Evolutionary conservation across 345 rosid genomes (phyloP), one percentile per base, ranked within the genome.

Genomic region (Eucalyptus erythrocorys): DNA sequence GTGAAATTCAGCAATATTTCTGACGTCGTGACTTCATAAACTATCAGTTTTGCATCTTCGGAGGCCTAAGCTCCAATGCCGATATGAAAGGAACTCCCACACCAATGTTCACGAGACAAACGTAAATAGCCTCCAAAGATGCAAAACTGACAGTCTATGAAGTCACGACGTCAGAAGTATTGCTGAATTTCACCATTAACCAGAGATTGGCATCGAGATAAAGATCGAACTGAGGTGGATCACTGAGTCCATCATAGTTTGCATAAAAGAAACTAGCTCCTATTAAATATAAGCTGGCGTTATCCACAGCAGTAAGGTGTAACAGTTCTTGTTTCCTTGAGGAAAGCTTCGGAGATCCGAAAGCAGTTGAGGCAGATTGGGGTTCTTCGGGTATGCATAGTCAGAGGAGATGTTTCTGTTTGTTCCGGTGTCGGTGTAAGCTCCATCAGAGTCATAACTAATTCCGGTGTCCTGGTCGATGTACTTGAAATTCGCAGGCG

Each of bases 171-270:
- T 86, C 89, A 2, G 89, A 87, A 30, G 90, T 87, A 27, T 76
- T 86, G n/a, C 57, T 10, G 48, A 92, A 82, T n/a, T 43, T 89
- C 32, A 92, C 88, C 12, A 61, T 57, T 2, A 40, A 30, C 92
- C 89, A 91, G 37, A 88, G 86, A 86, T 88, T 93, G 61, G 90
- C 94, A 87, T 90, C 89, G 15, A 93, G 91, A 64, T 94, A 91
- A 86, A 94, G 93, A 89, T 94, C 94, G 79, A 93, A 93, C 87
- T 92, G 92, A 6, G 94, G 95, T 1, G 89, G 86, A 81, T 49
- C 42, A 17, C 89, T 85, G 48, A 43, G 48, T n/a, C 85, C 89
- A 15, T 89, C 88, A 27, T 89, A 87, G 17, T 89, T 51, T 37
- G 87, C 89, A n/a, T 89, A 87, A 48, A 87, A 48, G 61, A 89